Evolutionary conservation across 208 protist species (phyloP), one percentile per base, ranked within the genome.

Genomic region (Entamoeba dispar): DNA sequence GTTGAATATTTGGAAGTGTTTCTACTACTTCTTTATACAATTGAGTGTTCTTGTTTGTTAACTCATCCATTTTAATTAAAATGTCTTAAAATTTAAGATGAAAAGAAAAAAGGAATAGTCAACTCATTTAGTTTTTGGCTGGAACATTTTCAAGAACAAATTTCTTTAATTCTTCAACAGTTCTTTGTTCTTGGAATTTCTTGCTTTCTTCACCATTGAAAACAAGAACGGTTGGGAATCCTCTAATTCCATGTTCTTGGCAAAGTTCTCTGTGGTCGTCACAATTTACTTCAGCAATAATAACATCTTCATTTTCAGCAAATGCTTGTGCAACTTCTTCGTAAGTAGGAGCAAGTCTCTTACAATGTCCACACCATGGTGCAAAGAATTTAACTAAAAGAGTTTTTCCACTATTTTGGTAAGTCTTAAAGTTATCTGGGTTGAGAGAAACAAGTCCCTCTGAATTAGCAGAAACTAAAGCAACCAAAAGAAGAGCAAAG

Each of bases 321-420:
- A 69, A 27, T 17, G 49, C n/a, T 8, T 38, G 15, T 7, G 91
- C 17, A 55, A 93, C 38, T 17, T 93, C 91, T 19, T 91, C 93
- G 4, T 51, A 94, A n/a, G 27, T 93, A 3, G 93, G 93, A 3
- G 93, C 93, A 27, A 94, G 51, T 27, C 22, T 50, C 91, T 94
- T 93, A 73, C 93, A 94, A 34, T 94, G 93, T 47, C 93, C 93
- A 49, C 93, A 94, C 93, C 93, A 94, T 34, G 93, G 93, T 4
- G 93, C 93, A 86, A 91, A 94, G 50, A 94, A 94, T 51, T 94
- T 94, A 17, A 94, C 91, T 22, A 93, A 34, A 73, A 43, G 38
- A 22, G 55, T 69, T 22, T 69, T 69, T 69, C 55, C 55, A 69
- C 55, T 69, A 22, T 14, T 22, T 69, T 69, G 12, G 55, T 69